Conservation (phyloP, 1,284 basidiomycete species). For the Austroboletus niveus region DNA sequence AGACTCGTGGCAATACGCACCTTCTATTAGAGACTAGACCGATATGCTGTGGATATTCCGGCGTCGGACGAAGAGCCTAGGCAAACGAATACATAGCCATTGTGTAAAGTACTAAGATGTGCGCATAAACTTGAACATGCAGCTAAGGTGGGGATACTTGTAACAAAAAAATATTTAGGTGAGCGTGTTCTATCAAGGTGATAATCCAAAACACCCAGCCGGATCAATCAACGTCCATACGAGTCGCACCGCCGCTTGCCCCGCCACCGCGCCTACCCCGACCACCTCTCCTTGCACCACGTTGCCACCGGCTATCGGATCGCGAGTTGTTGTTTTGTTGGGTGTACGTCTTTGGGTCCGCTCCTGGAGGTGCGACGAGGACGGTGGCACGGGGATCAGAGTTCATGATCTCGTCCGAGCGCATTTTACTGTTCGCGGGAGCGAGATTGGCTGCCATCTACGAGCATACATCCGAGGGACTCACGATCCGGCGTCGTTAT, state of each 20-base stretch:
- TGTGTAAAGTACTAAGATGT: slow-evolving; percentile 26
- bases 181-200: slow-evolving; percentile 9
- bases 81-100: slow-evolving; percentile 16
- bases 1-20: too few relatives aligned
- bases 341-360: slow-evolving; percentile 54
- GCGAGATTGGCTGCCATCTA: neutral
- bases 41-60: too few relatives aligned
- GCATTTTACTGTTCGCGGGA: slow-evolving; percentile 66
- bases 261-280: slow-evolving; percentile 37
- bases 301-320: slow-evolving; percentile 27
- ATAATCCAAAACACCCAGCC: neutral
- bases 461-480: slow-evolving; percentile 31
- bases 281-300: slow-evolving; percentile 32
- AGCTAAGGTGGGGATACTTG: slow-evolving; percentile 14
- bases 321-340: slow-evolving; percentile 34
- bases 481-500: slow-evolving; percentile 52
- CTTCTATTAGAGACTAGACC: too few relatives aligned
- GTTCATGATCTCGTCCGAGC: slow-evolving; percentile 74
- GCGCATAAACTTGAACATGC: slow-evolving; percentile 18
- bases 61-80: too few relatives aligned
- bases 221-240: slow-evolving; percentile 34
- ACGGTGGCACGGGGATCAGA: slow-evolving; percentile 68
- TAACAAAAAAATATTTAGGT: slow-evolving; percentile 13
- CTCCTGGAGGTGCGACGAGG: slow-evolving; percentile 67
- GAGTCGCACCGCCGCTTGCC: slow-evolving; percentile 35